Evolutionary conservation across 139 green algal genomes (phyloP).

Genomic region (Microglena sp.): DNA sequence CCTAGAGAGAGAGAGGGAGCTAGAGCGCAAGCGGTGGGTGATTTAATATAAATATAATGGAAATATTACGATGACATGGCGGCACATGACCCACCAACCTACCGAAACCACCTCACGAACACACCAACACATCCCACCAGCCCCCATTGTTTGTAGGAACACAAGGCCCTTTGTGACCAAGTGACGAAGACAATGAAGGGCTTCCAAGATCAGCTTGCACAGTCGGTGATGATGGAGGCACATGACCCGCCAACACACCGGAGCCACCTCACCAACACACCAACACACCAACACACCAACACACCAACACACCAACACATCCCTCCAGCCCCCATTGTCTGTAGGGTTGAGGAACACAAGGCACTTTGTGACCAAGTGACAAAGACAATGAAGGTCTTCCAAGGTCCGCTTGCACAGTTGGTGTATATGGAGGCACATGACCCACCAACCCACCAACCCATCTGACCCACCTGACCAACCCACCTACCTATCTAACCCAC

Average conservation of each 20-base stretch:
- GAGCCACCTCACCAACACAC: too few relatives aligned
- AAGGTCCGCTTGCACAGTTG: conserved; percentile 34
- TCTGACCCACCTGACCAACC: not conserved
- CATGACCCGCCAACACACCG: not conserved
- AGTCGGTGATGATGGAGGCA: conserved; percentile 36
- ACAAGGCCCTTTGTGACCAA: conserved; percentile 6
- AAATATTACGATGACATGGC: too few relatives aligned
- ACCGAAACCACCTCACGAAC: too few relatives aligned
- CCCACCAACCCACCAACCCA: not conserved
- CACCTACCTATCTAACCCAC: not conserved
- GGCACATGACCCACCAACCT: not conserved
- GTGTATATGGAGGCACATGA: conserved; percentile 7
- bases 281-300: too few relatives aligned
- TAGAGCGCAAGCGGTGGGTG: too few relatives aligned
- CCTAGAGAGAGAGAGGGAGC: too few relatives aligned
- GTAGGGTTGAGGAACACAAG: not conserved
- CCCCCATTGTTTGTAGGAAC: not conserved
- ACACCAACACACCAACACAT: too few relatives aligned
- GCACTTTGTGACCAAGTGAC: conserved; percentile 18
- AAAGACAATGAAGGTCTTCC: conserved; percentile 33
- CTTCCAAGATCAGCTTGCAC: conserved; percentile 38
- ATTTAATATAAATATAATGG: too few relatives aligned
- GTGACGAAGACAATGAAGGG: conserved; percentile 29
- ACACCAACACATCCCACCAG: not conserved
- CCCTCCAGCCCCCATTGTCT: not conserved